A percentile compares a stretch with the other conserved stretches of the same genome.
Evolutionary conservation across 768 basidiomycete genomes (phyloP).

Genomic region (Boletus sp.): DNA sequence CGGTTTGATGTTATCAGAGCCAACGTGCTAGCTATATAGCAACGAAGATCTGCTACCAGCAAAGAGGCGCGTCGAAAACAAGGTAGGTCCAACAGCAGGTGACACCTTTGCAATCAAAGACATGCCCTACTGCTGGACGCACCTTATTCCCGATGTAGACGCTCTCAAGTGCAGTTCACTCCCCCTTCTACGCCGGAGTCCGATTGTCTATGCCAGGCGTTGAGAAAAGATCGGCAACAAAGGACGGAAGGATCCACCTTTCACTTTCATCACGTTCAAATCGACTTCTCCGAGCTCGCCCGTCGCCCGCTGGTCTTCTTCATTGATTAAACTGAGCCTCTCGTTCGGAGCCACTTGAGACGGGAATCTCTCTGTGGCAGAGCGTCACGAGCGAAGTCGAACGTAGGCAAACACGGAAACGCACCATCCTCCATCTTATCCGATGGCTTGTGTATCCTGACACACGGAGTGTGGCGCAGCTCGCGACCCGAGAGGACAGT

Average conservation of each 20-base stretch:
- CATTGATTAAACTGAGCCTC: background rate
- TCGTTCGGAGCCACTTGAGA: constrained; percentile 9
- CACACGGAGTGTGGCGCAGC: background rate
- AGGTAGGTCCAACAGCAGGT: constrained; percentile 19
- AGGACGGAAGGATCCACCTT: background rate
- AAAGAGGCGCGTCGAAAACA: constrained; percentile 5
- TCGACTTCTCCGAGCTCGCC: background rate
- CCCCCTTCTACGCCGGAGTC: background rate
- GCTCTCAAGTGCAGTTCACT: too few relatives aligned
- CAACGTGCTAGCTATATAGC: background rate
- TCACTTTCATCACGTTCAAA: too few relatives aligned
- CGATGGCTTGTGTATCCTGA: background rate
- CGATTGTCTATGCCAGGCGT: background rate
- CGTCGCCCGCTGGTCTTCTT: background rate
- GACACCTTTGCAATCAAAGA: constrained; percentile 8
- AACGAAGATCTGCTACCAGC: background rate
- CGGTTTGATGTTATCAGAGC: background rate
- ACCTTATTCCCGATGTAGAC: constrained; percentile 15
- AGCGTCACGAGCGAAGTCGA: background rate
- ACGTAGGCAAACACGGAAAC: background rate
- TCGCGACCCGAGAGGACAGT: constrained; percentile 8
- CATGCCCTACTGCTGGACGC: constrained; percentile 20
- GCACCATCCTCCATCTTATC: constrained; percentile 9
- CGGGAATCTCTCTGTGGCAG: constrained; percentile 2
- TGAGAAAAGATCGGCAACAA: background rate